Evolutionary conservation across 768 basidiomycete species (phyloP).

Genomic region (Leucosporidium yakuticum): DNA sequence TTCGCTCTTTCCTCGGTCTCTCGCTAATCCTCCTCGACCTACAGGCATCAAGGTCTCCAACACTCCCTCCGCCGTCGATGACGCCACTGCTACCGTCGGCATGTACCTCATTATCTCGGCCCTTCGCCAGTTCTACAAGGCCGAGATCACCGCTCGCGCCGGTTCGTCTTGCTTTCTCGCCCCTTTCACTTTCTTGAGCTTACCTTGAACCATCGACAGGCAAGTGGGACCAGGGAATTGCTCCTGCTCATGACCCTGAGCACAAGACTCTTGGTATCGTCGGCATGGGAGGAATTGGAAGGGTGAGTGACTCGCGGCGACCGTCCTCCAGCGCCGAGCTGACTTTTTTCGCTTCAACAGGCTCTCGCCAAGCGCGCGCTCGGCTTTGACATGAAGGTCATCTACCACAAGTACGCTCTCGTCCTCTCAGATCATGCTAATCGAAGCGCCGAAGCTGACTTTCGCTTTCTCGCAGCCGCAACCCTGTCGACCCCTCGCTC

Average conservation of each 20-base stretch:
- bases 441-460: no score
- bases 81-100: conserved; percentile 77
- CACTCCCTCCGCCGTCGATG: conserved; percentile 81
- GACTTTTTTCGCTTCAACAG: not conserved
- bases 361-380: conserved; percentile 52
- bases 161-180: not conserved
- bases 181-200: not conserved
- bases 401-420: conserved; percentile 53
- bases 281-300: conserved; percentile 47
- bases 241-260: conserved; percentile 40
- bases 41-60: conserved; percentile 45
- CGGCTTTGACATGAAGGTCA: conserved; percentile 80
- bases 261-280: conserved; percentile 42
- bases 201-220: conserved; percentile 16
- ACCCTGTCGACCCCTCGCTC: conserved; percentile 58
- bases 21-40: not conserved
- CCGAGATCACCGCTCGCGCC: conserved; percentile 50
- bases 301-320: conserved; percentile 35
- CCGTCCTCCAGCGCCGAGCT: not conserved
- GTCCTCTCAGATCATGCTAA: no score
- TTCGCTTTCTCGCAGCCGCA: conserved; percentile 38
- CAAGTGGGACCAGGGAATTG: conserved; percentile 36
- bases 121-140: conserved; percentile 62
- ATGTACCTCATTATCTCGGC: conserved; percentile 74
- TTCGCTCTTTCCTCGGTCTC: no score